Conservation (phyloP, 495 filamentous ascomycete species). For the Pseudoneurospora amorphoporcata region DNA sequence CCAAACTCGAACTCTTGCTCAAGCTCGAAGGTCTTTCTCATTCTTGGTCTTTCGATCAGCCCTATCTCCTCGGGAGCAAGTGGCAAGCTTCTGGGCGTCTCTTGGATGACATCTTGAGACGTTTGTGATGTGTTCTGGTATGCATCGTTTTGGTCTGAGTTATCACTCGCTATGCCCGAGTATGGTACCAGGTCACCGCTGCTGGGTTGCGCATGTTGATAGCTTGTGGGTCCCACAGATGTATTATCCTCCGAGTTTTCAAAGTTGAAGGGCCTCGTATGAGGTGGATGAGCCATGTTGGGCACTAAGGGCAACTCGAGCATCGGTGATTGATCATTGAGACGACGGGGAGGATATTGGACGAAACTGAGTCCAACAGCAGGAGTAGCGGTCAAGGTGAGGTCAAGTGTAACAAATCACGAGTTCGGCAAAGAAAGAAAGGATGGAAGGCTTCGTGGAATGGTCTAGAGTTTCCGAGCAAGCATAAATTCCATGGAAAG, state of each 20-base stretch:
- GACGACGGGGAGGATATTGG: neutral
- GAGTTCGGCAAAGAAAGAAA: neutral
- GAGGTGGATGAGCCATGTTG: neutral
- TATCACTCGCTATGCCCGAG: neutral
- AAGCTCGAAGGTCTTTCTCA: neutral
- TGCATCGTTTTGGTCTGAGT: neutral
- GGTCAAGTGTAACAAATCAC: neutral
- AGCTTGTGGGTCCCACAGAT: neutral
- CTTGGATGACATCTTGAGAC: neutral
- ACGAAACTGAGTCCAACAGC: neutral
- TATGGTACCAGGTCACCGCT: neutral
- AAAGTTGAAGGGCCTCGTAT: neutral
- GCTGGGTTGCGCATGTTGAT: neutral
- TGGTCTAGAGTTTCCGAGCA: neutral
- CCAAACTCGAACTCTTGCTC: constrained; percentile 2
- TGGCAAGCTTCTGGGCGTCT: neutral
- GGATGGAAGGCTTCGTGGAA: neutral
- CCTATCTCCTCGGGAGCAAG: neutral
- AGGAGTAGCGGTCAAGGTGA: neutral
- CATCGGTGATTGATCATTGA: neutral
- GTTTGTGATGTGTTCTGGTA: neutral
- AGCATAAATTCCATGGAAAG: neutral
- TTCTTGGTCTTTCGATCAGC: constrained; percentile 2
- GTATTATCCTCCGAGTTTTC: neutral
- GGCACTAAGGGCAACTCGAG: neutral